Percentiles rank a stretch among this genome's conserved stretches.
These are phyloP conservation scores for Tympanopsis confertula DNA, from an alignment of 2,329 filamentous ascomycete species.

Conservation along the genomic window DNA sequence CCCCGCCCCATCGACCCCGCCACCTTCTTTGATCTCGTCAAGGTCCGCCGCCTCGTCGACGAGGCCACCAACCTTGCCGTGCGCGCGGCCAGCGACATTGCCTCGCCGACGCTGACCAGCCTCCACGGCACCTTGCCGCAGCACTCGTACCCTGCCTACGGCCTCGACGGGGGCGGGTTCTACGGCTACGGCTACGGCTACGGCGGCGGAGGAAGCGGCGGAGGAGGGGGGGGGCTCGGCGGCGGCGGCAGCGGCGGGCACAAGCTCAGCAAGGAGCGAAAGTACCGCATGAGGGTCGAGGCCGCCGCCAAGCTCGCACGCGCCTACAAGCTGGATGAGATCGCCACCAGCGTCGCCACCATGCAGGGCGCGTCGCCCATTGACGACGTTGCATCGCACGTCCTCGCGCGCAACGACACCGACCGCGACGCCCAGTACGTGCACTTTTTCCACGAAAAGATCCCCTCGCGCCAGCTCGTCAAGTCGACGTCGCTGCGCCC, in stretches of 20 bases:
- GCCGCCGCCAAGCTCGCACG: slow-evolving; percentile 66
- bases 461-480: slow-evolving; percentile 62
- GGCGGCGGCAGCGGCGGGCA: slow-evolving; percentile 46
- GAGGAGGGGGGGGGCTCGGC: slow-evolving; percentile 36
- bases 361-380: slow-evolving; percentile 72
- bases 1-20: slow-evolving; percentile 70
- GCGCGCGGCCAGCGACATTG: slow-evolving; percentile 63
- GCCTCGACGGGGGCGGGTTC: slow-evolving; percentile 9
- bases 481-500: slow-evolving; percentile 58
- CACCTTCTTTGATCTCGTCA: slow-evolving; percentile 73
- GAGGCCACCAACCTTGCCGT: slow-evolving; percentile 70
- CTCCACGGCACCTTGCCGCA: slow-evolving; percentile 25
- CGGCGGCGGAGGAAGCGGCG: slow-evolving; percentile 33
- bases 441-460: slow-evolving; percentile 89
- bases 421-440: slow-evolving; percentile 73
- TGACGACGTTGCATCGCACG: slow-evolving; percentile 63
- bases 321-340: slow-evolving; percentile 73
- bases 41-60: slow-evolving; percentile 69
- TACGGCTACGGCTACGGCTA: slow-evolving; percentile 3
- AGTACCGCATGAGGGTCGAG: slow-evolving; percentile 69
- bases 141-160: slow-evolving; percentile 18
- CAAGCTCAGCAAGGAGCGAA: slow-evolving; percentile 65
- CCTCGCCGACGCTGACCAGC: slow-evolving; percentile 51
- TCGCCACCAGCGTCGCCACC: slow-evolving; percentile 69
- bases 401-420: slow-evolving; percentile 57